Conservation (phyloP, 352 stramenopile genomes). For the Phytopythium oedochilum region DNA sequence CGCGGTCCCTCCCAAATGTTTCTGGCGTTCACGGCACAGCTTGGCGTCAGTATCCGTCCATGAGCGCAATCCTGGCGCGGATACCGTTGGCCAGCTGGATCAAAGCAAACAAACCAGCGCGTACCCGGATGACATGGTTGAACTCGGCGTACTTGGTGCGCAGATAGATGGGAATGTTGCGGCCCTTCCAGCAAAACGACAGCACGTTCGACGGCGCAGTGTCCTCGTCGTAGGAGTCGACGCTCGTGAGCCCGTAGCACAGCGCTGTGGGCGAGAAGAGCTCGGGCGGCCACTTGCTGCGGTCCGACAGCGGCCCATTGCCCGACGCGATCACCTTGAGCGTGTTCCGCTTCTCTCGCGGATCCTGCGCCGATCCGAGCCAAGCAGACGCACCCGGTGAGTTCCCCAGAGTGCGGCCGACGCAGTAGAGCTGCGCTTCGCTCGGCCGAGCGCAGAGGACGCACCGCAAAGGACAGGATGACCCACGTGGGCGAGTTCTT, state of each 20-base stretch:
- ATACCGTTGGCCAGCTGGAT: too few species aligned
- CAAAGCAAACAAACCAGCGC: slow-evolving; percentile 3
- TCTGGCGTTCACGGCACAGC: slow-evolving; percentile 23
- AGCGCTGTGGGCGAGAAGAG: slow-evolving; percentile 76
- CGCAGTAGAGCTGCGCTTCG: too few species aligned
- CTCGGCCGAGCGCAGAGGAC: slow-evolving; percentile 7
- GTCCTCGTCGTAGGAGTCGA: slow-evolving; percentile 67
- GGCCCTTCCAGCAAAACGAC: slow-evolving; percentile 88
- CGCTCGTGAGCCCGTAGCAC: slow-evolving; percentile 75
- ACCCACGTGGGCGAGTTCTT: slow-evolving; percentile 66
- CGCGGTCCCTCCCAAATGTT: slow-evolving; percentile 72
- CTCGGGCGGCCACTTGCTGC: slow-evolving; percentile 64
- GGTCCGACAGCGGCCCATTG: slow-evolving; percentile 60
- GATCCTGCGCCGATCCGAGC: slow-evolving; percentile 36
- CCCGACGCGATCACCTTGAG: slow-evolving; percentile 70
- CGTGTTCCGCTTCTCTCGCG: slow-evolving; percentile 74
- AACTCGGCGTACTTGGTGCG: slow-evolving; percentile 88
- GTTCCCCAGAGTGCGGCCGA: neutral
- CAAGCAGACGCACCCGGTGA: neutral
- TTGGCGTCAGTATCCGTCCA: neutral
- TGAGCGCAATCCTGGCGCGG: neutral
- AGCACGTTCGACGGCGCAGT: slow-evolving; percentile 62
- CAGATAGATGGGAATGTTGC: slow-evolving; percentile 79
- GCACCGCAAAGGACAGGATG: slow-evolving; percentile 70
- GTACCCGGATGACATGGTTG: slow-evolving; percentile 82